phyloP scores from a whole-genome alignment of 1,284 basidiomycete genomes.

The Butyriboletus appendiculatus region DNA sequence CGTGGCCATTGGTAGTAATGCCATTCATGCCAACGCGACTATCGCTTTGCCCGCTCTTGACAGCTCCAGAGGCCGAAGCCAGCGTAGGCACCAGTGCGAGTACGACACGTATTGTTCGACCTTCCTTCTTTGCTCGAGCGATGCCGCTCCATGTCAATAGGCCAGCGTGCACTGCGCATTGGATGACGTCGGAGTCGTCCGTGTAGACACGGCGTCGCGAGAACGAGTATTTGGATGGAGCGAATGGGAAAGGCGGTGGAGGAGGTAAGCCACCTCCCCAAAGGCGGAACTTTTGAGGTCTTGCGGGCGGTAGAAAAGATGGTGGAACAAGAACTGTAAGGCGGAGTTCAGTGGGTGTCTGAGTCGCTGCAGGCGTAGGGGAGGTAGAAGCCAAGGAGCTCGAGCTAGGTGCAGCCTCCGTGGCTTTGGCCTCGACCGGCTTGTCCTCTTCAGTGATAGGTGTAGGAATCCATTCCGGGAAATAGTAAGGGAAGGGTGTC shows the following conservation, averaged over 20 bases:
- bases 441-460: slow-evolving; percentile 24
- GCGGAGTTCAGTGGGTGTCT: slow-evolving; percentile 49
- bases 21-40: slow-evolving; percentile 15
- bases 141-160: slow-evolving; percentile 63
- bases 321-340: slow-evolving; percentile 61
- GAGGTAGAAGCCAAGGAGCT: slow-evolving; percentile 5
- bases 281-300: slow-evolving; percentile 51
- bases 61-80: slow-evolving; percentile 32
- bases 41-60: slow-evolving; percentile 23
- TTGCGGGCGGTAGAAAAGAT: slow-evolving; percentile 53
- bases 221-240: slow-evolving; percentile 27
- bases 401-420: slow-evolving; percentile 10
- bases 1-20: slow-evolving; percentile 26
- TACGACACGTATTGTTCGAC: slow-evolving; percentile 54
- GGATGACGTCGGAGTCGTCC: slow-evolving; percentile 71
- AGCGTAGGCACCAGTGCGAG: slow-evolving; percentile 42
- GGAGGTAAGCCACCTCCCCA: slow-evolving; percentile 68
- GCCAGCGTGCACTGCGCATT: slow-evolving; percentile 73
- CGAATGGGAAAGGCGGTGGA: slow-evolving; percentile 36
- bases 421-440: slow-evolving; percentile 2
- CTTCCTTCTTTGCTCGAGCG: slow-evolving; percentile 48
- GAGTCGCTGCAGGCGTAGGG: slow-evolving; percentile 13
- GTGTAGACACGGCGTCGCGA: slow-evolving; percentile 58
- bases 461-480: slow-evolving; percentile 36
- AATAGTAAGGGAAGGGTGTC: slow-evolving; percentile 55